Evolutionary conservation across 768 basidiomycete genomes (phyloP), one percentile per base, ranked within the genome.

Genomic region (Leucosporidium scottii): DNA sequence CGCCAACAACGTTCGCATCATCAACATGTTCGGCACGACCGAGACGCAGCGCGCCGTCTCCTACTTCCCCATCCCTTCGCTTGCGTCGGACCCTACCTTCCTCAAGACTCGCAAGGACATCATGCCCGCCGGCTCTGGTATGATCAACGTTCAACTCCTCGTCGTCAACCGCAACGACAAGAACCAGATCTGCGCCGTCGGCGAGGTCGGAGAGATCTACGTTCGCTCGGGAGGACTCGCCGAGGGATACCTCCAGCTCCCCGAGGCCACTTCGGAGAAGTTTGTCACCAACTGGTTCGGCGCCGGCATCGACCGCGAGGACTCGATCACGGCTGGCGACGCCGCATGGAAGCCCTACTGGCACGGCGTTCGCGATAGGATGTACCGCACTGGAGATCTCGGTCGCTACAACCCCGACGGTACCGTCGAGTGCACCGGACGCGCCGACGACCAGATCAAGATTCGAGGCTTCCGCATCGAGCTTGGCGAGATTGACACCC

Each of bases 1-100:
- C 58, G 96, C 94, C 3, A 81, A 85, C 18, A 96, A 98, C 74
- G 92, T 93, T 20, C 82, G 86, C 44, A 97, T 99, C 77, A 87
- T 98, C 79, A 99, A 99, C 82, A 99, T 99, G 96, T 99, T 97
- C 78, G 96, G 96, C 21, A 98, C 96, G 10, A 99, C 96, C 27
- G 96, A 99, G 80, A 98, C 96, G 12, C 96, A 99, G 78, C 90
- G 96, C 61, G 96, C 96, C 3, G 96, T 99, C 15, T 97, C 93
- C 27, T 98, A 97, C 80, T 97, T 93, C 77, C 84, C 86, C 27
- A 91, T 98, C 73, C 93, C 94, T 3, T 84, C 89, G 61, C 84
- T 94, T 13, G 81, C 86, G 12, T 82, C 83, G 64, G 93, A 98
- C 76, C 83, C 87, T 0, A 93, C 92, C 1, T 97, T 96, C 84